phyloP scores from a whole-genome alignment of 495 filamentous ascomycete species.

The Podospora tetraspora region DNA sequence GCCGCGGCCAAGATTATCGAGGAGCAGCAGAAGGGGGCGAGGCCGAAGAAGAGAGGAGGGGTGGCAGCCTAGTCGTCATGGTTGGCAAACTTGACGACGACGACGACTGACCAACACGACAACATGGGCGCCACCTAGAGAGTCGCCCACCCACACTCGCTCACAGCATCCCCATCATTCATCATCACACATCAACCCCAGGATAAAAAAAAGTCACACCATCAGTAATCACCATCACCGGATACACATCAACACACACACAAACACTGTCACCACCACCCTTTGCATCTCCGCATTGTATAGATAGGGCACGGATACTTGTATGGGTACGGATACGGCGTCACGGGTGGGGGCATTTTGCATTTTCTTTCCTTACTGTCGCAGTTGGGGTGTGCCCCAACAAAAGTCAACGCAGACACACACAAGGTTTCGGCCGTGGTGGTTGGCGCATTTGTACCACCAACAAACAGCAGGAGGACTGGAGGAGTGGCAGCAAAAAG shows the following conservation, averaged over 20 bases:
- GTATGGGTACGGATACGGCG: background rate
- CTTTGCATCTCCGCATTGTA: background rate
- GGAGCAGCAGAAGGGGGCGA: constrained; percentile 9
- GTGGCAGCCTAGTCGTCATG: background rate
- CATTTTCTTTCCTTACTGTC: background rate
- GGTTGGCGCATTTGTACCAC: background rate
- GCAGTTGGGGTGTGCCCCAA: background rate
- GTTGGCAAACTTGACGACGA: no score
- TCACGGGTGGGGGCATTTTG: background rate
- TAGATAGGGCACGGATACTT: background rate
- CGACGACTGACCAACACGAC: background rate
- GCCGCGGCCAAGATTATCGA: constrained; percentile 25
- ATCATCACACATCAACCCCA: background rate
- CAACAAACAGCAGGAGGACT: background rate
- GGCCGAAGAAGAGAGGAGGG: background rate
- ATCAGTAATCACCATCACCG: background rate
- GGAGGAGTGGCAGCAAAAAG: background rate
- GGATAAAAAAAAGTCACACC: background rate
- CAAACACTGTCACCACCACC: background rate
- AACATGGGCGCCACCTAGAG: background rate
- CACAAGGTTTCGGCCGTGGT: background rate
- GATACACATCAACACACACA: background rate
- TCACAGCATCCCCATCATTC: background rate
- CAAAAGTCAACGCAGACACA: background rate
- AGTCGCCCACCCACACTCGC: background rate